Base-by-base conservation (phyloP, 169 alveolate genomes). In the Amoebophrya sp. region DNA sequence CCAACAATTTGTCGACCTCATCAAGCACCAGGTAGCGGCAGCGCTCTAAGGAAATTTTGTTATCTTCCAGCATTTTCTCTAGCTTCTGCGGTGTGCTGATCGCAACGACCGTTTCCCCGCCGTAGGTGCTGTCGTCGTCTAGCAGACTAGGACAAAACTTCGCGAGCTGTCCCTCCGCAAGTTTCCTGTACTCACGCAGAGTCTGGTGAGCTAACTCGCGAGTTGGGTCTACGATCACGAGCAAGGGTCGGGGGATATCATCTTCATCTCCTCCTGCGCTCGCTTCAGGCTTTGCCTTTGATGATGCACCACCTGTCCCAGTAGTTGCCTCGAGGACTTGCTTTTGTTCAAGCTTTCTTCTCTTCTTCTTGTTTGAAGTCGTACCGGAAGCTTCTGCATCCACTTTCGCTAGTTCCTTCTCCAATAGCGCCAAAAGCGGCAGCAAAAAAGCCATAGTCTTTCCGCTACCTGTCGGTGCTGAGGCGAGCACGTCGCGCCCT, bases 401-500 rank as follows among this genome's bases (percentile, higher is more conserved):
- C 33, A 36, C 83, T 65, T 1, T 65, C n/a, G 33, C 2, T 65
- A 29, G 36, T 1, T 65, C 33, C 91, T 54, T 96, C 97, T 90
- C 96, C 92, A 93, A 53, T 29, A 41, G 90, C 0, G 95, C 78
- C 24, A 97, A 89, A 0, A 96, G 93, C 0, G 98, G 98, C 36
- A 96, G 94, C 76, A 97, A 92, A 91, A 95, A 97, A 29, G 98
- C 95, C 26, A 97, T 92, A 34, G 98, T 96, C 94, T 97, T 97
- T 41, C 98, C 98, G 53, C 96, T 93, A 24, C 98, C 98, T 0
- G 98, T 97, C 47, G 97, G 97, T 36, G 98, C 96, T 89, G 95
- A 92, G 34, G 96, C 97, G 41, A 97, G 94, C 41, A 96, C 93
- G 93, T 95, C 95, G 78, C 94, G 95, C 41, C 95, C 95, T 53